These are phyloP conservation scores for Phylloboletellus chloephorus DNA, from an alignment of 1,284 basidiomycete species.

Conservation along the genomic window DNA sequence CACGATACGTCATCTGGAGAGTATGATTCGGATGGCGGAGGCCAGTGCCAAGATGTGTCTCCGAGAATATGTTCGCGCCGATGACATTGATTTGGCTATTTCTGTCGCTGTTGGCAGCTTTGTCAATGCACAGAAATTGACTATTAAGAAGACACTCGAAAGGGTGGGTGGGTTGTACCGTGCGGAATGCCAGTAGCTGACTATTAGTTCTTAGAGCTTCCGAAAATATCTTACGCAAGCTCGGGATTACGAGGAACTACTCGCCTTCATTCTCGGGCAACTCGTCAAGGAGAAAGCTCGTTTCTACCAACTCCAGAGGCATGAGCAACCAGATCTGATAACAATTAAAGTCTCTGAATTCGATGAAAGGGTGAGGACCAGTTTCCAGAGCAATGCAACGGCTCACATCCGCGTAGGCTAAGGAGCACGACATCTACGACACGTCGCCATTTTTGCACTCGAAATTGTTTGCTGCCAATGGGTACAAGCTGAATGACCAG, in stretches of 20 bases:
- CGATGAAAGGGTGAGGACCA: slow-evolving; percentile 67
- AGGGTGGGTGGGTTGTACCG: slow-evolving; percentile 52
- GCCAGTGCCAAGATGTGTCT: slow-evolving; percentile 98
- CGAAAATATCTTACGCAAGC: slow-evolving; percentile 95
- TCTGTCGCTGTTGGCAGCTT: slow-evolving; percentile 94
- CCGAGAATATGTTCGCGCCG: slow-evolving; percentile 90
- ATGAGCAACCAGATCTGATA: slow-evolving; percentile 72
- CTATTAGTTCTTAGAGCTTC: slow-evolving; percentile 62
- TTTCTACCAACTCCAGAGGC: slow-evolving; percentile 70
- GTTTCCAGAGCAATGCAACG: background rate
- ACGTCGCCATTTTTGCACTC: slow-evolving; percentile 80
- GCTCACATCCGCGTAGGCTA: slow-evolving; percentile 55
- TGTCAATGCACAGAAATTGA: slow-evolving; percentile 95
- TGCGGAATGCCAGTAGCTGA: slow-evolving; percentile 14
- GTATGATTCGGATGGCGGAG: slow-evolving; percentile 99
- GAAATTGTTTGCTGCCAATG: slow-evolving; percentile 85
- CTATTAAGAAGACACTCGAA: slow-evolving; percentile 96
- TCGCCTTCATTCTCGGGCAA: slow-evolving; percentile 91
- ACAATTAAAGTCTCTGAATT: slow-evolving; percentile 74
- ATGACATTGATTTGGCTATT: slow-evolving; percentile 97
- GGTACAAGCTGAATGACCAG: slow-evolving; percentile 69
- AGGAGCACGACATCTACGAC: slow-evolving; percentile 94
- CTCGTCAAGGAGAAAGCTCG: slow-evolving; percentile 94
- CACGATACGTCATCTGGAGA: slow-evolving; percentile 96
- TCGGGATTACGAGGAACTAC: slow-evolving; percentile 91